Percentiles rank a stretch among this genome's conserved stretches.
Conservation (phyloP, 768 basidiomycete species). For the Pleurotus cornucopiae region DNA sequence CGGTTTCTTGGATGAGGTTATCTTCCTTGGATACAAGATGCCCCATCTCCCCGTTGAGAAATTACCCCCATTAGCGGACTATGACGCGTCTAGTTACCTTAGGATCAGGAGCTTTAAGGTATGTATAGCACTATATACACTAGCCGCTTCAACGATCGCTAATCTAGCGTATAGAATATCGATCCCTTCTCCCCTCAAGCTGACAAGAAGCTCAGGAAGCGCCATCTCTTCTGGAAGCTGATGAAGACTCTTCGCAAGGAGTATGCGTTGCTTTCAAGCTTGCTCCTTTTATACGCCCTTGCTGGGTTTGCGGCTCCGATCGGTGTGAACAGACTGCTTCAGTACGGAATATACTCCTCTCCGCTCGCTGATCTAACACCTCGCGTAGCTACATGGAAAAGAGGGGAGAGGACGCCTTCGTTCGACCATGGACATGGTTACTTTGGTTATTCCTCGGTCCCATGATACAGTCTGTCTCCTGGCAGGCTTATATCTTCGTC, state of each 20-base stretch:
- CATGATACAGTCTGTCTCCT: constrained; percentile 26
- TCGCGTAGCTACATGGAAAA: constrained; percentile 38
- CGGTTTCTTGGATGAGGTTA: constrained; percentile 50
- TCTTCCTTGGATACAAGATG: constrained; percentile 39
- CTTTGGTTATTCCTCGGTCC: constrained; percentile 33
- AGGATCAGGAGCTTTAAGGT: constrained; percentile 14
- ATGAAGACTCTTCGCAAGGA: constrained; percentile 17
- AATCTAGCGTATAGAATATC: constrained; percentile 8
- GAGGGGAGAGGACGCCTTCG: constrained; percentile 30
- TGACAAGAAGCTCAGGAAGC: constrained; percentile 16
- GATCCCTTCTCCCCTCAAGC: constrained; percentile 14
- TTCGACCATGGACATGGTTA: constrained; percentile 55
- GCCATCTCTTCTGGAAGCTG: constrained; percentile 30
- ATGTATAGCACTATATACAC: background rate
- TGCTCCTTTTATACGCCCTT: constrained; percentile 10
- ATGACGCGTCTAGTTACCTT: constrained; percentile 30
- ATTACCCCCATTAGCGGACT: constrained; percentile 59
- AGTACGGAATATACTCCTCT: background rate
- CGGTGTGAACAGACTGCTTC: constrained; percentile 14
- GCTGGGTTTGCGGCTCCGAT: constrained; percentile 12
- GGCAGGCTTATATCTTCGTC: constrained; percentile 40
- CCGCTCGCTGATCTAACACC: background rate
- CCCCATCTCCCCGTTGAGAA: constrained; percentile 44
- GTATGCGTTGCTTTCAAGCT: constrained; percentile 10
- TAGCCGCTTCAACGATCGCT: too few relatives aligned